phyloP scores from a whole-genome alignment of 2,329 filamentous ascomycete species.

The Hypoxylon sp. region DNA sequence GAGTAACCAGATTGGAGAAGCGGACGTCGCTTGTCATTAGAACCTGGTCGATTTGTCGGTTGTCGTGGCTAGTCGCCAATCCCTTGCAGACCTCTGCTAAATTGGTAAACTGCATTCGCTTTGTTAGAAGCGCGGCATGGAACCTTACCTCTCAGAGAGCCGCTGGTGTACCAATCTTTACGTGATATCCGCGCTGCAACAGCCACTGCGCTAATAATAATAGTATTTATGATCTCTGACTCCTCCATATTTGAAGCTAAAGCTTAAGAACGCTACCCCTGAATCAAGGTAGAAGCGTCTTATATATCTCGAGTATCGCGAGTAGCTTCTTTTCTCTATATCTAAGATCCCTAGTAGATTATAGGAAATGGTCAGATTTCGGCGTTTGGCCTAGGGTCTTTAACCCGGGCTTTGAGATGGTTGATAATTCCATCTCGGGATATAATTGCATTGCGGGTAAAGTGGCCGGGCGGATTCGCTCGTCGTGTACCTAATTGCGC shows the following conservation, averaged over 20 bases:
- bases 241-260: slow-evolving; percentile 14
- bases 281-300: background rate
- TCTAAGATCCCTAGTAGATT: background rate
- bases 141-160: slow-evolving; percentile 7
- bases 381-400: slow-evolving; percentile 6
- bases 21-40: slow-evolving; percentile 6
- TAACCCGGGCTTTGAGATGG: background rate
- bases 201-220: slow-evolving; percentile 5
- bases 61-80: slow-evolving; percentile 11
- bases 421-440: background rate
- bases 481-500: background rate
- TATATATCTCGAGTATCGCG: slow-evolving; percentile 8
- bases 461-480: background rate
- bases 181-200: slow-evolving; percentile 12
- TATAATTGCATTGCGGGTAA: no score
- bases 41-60: slow-evolving; percentile 10
- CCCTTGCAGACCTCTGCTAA: slow-evolving; percentile 7
- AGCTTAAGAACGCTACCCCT: background rate
- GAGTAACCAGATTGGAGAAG: slow-evolving; percentile 16
- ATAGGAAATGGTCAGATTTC: background rate
- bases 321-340: background rate
- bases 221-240: slow-evolving; percentile 6
- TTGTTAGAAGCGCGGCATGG: background rate
- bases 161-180: slow-evolving; percentile 14
- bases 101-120: slow-evolving; percentile 18